A percentile compares a stretch with the other conserved stretches of the same genome.
Evolutionary conservation across 768 basidiomycete species (phyloP).

Genomic region (Coprinopsis cinerea): DNA sequence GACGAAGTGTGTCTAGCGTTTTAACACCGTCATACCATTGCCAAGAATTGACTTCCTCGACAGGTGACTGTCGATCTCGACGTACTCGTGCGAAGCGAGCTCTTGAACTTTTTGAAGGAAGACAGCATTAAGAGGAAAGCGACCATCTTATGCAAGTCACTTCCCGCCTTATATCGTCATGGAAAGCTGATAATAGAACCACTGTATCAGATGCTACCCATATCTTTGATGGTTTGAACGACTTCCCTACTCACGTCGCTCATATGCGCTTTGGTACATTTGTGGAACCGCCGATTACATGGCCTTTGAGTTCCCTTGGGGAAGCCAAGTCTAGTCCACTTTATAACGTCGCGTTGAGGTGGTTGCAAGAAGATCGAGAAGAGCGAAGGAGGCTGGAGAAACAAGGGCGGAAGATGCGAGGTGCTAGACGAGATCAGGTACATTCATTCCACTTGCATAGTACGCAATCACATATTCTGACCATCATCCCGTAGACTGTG

Average conservation of each 20-base stretch:
- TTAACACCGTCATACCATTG: background rate
- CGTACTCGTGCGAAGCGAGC: conserved; percentile 86
- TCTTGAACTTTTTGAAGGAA: conserved; percentile 80
- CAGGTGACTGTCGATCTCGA: conserved; percentile 97
- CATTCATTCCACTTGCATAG: conserved; percentile 12
- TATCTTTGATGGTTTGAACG: conserved; percentile 87
- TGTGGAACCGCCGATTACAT: conserved; percentile 58
- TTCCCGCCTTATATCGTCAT: too few species aligned
- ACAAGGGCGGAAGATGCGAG: conserved; percentile 42
- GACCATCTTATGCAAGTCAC: conserved; percentile 74
- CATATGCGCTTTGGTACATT: conserved; percentile 87
- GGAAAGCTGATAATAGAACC: too few species aligned
- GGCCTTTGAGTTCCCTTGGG: conserved; percentile 45
- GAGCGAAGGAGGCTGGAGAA: conserved; percentile 53
- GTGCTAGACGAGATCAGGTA: conserved; percentile 55
- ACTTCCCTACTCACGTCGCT: conserved; percentile 90
- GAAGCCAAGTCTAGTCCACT: conserved; percentile 32
- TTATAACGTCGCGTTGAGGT: conserved; percentile 72
- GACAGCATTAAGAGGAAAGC: conserved; percentile 79
- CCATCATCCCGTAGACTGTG: conserved; percentile 34
- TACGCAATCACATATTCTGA: conserved; percentile 7
- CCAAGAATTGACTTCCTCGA: conserved; percentile 1
- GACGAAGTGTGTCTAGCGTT: conserved; percentile 64
- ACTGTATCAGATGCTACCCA: conserved; percentile 97
- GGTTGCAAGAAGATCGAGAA: conserved; percentile 83